Evolutionary conservation across 2,329 filamentous ascomycete species (phyloP).

Genomic region (Coniochaeta ligniaria): DNA sequence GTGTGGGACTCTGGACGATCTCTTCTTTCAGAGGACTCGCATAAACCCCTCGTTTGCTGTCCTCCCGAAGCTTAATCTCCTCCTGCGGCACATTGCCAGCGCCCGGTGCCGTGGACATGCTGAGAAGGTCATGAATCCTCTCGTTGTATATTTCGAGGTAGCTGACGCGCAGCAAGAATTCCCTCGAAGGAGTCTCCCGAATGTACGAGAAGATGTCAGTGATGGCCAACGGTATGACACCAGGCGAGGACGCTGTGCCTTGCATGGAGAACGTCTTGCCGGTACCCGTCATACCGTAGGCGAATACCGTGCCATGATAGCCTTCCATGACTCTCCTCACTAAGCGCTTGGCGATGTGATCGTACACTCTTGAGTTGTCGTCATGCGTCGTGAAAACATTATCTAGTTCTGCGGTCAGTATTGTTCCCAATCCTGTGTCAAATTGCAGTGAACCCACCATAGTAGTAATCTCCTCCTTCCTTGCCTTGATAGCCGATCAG

Average conservation of each 20-base stretch:
- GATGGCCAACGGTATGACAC: conserved; percentile 93
- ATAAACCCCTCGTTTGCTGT: conserved; percentile 93
- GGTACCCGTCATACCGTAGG: conserved; percentile 98
- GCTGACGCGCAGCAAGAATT: conserved; percentile 91
- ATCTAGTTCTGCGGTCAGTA: conserved; percentile 46
- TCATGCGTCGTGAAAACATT: conserved; percentile 95
- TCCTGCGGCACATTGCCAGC: conserved; percentile 58
- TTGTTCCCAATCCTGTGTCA: background rate
- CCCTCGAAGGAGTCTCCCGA: conserved; percentile 86
- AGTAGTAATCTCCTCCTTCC: conserved; percentile 87
- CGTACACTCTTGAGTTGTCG: conserved; percentile 91
- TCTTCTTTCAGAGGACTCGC: conserved; percentile 95
- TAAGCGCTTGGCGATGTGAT: conserved; percentile 85
- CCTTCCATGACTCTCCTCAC: conserved; percentile 98
- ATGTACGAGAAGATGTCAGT: conserved; percentile 99
- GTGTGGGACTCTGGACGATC: conserved; percentile 96
- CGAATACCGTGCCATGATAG: conserved; percentile 96
- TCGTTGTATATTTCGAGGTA: conserved; percentile 99
- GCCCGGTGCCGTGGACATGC: conserved; percentile 51
- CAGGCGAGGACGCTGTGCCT: conserved; percentile 88
- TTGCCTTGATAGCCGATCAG: conserved; percentile 79
- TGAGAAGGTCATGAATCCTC: conserved; percentile 88
- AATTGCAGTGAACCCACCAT: conserved; percentile 52
- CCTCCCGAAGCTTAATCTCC: conserved; percentile 94
- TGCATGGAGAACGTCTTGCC: conserved; percentile 99